Base-by-base conservation (phyloP, 75 land plant genomes). In the Larix kaempferi region DNA sequence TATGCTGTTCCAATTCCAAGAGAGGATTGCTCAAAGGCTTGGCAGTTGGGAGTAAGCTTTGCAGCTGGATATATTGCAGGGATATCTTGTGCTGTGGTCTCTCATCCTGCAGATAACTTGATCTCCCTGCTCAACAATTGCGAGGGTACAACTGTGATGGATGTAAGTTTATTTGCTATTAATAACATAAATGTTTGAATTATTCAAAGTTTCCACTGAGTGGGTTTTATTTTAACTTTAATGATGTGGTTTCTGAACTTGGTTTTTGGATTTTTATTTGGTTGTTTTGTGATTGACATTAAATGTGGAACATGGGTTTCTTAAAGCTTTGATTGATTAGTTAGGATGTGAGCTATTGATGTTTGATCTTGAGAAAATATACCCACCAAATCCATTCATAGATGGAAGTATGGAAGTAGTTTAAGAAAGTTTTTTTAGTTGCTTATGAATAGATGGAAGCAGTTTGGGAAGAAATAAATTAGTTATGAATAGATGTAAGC, bases 31-130 rank as follows among this genome's bases (percentile, higher is more conserved):
- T 73, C 87, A 35, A 78, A 85, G 76, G 69, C 62, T 44, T 65
- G 78, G 14, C 88, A 87, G 67, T 74, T 87, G 61, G 87, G 82
- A 78, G 80, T 87, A 19, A 87, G 88, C 59, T 87, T 87, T 78
- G 83, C 81, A 7, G 88, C 84, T 3, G 88, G 88, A 23, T 86
- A 86, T 72, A 81, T 86, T 81, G 87, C 88, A 29, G 88, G 88
- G 14, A 73, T 84, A 5, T 74, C 81, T 15, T 81, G 87, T 57
- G 88, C 88, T 22, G 6, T 87, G 26, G 87, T 85, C 21, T 87
- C 88, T 2, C 88, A 87, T 56, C 88, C 88, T 12, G 88, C 88
- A 37, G 88, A 87, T 79, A 87, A 85, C 59, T 67, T 87, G 57
- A 81, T 87, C 8, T 87, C 88, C 5, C 71, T 85, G 21, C 57